These are phyloP conservation scores for Scutellaria barbata DNA, from an alignment of 257 asterid species.

Conservation along the genomic window DNA sequence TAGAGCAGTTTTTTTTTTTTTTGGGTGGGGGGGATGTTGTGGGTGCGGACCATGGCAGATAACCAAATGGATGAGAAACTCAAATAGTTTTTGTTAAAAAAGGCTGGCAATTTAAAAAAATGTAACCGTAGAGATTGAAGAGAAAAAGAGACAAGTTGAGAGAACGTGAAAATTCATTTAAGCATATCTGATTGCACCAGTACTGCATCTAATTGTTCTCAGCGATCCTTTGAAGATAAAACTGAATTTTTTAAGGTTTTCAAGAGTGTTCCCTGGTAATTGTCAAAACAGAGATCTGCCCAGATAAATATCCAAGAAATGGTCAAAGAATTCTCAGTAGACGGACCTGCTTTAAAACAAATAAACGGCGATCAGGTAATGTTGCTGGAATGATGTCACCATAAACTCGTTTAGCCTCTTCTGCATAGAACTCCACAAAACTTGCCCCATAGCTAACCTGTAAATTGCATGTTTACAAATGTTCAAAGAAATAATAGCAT, in stretches of 20 bases:
- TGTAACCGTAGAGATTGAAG: not conserved
- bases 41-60: not conserved
- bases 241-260: slow-evolving; percentile 7
- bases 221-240: slow-evolving; percentile 8
- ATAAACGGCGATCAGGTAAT: slow-evolving; percentile 87
- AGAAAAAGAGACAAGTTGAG: slow-evolving; percentile 11
- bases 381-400: slow-evolving; percentile 96
- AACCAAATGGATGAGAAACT: slow-evolving; percentile 14
- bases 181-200: slow-evolving; percentile 8
- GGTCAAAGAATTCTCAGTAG: slow-evolving; percentile 9
- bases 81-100: not conserved
- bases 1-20: not conserved
- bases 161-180: slow-evolving; percentile 3
- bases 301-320: slow-evolving; percentile 18
- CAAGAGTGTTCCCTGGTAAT: slow-evolving; percentile 8
- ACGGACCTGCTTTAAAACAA: slow-evolving; percentile 87
- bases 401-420: slow-evolving; percentile 93
- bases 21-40: not conserved
- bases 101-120: slow-evolving; percentile 10
- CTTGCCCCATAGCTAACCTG: slow-evolving; percentile 91
- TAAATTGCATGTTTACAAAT: slow-evolving; percentile 35
- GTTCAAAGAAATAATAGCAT: slow-evolving; percentile 20
- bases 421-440: slow-evolving; percentile 92
- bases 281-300: slow-evolving; percentile 3
- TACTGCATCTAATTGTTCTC: slow-evolving; percentile 1